These are phyloP conservation scores for Ricinus communis DNA, from an alignment of 345 rosid genomes.

Conservation along the genomic window DNA sequence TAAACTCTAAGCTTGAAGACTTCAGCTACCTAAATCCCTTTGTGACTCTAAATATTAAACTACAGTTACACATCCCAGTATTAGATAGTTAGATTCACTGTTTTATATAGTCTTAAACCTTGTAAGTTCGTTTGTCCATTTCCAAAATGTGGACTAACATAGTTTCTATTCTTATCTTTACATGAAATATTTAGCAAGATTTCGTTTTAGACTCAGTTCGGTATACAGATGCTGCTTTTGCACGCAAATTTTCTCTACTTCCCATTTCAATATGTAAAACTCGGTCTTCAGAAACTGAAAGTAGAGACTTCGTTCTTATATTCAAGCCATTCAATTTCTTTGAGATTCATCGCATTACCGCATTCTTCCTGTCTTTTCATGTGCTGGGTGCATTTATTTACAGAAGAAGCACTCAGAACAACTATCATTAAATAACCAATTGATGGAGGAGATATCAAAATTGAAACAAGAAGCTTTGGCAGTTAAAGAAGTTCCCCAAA, in stretches of 20 bases:
- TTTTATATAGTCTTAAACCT: background rate
- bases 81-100: background rate
- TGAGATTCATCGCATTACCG: background rate
- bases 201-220: background rate
- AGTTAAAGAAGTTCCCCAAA: constrained; percentile 49
- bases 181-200: background rate
- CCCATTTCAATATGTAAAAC: background rate
- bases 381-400: constrained; percentile 18
- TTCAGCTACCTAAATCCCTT: background rate
- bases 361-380: constrained; percentile 11
- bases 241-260: background rate
- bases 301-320: background rate
- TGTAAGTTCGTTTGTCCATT: background rate
- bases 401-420: constrained; percentile 71
- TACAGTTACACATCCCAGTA: too few relatives aligned
- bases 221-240: background rate
- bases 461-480: constrained; percentile 50
- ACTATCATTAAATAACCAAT: constrained; percentile 41
- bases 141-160: background rate
- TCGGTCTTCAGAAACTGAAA: background rate
- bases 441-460: constrained; percentile 60
- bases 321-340: constrained; percentile 6
- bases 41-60: background rate
- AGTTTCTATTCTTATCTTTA: constrained; percentile 3
- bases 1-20: background rate